Base-by-base conservation (phyloP, 345 rosid genomes). In the Murraya paniculata region DNA sequence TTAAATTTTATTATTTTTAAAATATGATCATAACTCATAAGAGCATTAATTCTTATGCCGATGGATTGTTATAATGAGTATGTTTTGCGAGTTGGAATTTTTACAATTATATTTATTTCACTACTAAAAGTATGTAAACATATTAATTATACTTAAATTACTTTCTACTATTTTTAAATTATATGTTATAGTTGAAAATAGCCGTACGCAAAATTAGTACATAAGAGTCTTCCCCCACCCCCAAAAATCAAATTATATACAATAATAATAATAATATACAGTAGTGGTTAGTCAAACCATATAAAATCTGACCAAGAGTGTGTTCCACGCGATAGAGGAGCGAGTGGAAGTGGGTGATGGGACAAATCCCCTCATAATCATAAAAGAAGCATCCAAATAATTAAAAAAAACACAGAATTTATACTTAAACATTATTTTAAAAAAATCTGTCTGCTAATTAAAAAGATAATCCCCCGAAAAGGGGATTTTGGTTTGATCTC, bases 371-470 rank as follows among this genome's bases (percentile, higher is more conserved):
- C 83, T 61, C 14, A 1, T 81, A 79, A 87, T 85, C 84, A 77
- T 82, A 78, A 78, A 80, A 66, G 86, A 83, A 90, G 85, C 87
- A 75, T 91, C 96, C 82, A 78, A 87, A 69, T 82, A 77, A 25
- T 85, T 56, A 70, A 81, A 70, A 31, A 74, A 78, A 78, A 64
- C 56, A 82, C 53, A 78, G 84, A 71, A 75, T 75, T 45, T 45
- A 45, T 78, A 73, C 38, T 6, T 27, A 48, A 55, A 69, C 25
- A 22, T 53, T 71, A 38, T 55, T 55, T 68, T 41, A 64, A 31
- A 45, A 64, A 78, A 35, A 62, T 33, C 45, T 3, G 66, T 33
- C 16, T 50, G 55, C n/a, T 70, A 64, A 31, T 64, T 36, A 4
- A 70, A 28, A 50, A 31, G 33, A 30, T 73, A 65, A 79, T 70